Percentiles rank a stretch among this genome's conserved stretches.
phyloP scores from a whole-genome alignment of 2,329 filamentous ascomycete species.

The Grosmannia huntii region DNA sequence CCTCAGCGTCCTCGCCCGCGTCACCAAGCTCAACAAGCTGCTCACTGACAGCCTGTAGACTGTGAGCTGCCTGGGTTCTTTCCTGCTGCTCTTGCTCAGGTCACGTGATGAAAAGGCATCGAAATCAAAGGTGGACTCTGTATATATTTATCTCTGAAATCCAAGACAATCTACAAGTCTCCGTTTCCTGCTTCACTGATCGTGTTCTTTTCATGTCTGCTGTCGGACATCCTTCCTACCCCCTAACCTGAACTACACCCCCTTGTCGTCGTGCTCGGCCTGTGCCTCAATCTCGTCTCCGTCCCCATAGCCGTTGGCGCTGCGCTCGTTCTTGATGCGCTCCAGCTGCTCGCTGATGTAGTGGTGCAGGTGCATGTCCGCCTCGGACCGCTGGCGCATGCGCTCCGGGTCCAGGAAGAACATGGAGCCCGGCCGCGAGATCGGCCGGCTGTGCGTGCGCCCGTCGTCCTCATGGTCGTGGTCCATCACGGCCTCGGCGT shows the following conservation, averaged over 20 bases:
- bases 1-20: slow-evolving; percentile 85
- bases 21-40: slow-evolving; percentile 99
- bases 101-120: too few relatives aligned
- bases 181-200: neutral
- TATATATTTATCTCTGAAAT: neutral
- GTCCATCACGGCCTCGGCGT: slow-evolving; percentile 31
- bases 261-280: slow-evolving; percentile 9
- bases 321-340: slow-evolving; percentile 49
- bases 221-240: too few relatives aligned
- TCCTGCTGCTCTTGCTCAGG: neutral
- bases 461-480: slow-evolving; percentile 24
- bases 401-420: slow-evolving; percentile 43
- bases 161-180: neutral
- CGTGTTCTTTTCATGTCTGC: neutral
- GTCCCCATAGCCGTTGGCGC: slow-evolving; percentile 23
- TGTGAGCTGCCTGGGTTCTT: too few relatives aligned
- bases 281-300: slow-evolving; percentile 36
- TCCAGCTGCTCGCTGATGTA: slow-evolving; percentile 76
- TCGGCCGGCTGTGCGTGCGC: slow-evolving; percentile 22
- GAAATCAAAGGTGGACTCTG: neutral
- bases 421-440: slow-evolving; percentile 14
- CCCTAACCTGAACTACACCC: too few relatives aligned
- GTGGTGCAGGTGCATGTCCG: slow-evolving; percentile 59
- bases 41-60: slow-evolving; percentile 87
- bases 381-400: slow-evolving; percentile 35